Evolutionary conservation across 495 filamentous ascomycete species (phyloP).

Genomic region (Podospora bellae-mahoneyi): DNA sequence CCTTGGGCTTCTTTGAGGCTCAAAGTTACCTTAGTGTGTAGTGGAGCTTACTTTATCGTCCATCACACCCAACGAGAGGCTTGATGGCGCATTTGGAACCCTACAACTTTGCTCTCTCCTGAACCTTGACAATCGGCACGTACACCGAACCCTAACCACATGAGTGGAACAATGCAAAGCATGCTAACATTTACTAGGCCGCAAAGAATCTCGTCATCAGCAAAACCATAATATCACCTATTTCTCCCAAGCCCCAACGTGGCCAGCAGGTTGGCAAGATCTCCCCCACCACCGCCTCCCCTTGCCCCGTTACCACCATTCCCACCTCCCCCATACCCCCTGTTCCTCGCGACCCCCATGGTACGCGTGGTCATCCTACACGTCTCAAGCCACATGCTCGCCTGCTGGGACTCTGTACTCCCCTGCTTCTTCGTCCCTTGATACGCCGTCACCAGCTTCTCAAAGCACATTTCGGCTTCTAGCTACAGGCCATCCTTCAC

Average conservation of each 20-base stretch:
- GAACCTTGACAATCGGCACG: not conserved
- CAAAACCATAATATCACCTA: not conserved
- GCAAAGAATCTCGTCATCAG: not conserved
- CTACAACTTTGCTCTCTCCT: not conserved
- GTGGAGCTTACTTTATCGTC: not conserved
- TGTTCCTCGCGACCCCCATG: not conserved
- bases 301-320: not conserved
- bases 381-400: not conserved
- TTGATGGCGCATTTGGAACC: not conserved
- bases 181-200: not conserved
- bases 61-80: not conserved
- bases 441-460: constrained; percentile 2
- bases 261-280: not conserved
- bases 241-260: not conserved
- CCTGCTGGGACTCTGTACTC: not conserved
- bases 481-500: not conserved
- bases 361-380: not conserved
- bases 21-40: not conserved
- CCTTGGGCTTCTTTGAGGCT: not conserved
- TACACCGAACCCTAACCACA: not conserved
- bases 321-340: not conserved
- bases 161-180: not conserved
- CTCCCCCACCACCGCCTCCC: not conserved
- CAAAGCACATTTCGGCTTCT: not conserved
- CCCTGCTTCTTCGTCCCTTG: constrained; percentile 2